A percentile compares a stretch with the other conserved stretches of the same genome.
These are phyloP conservation scores for Linaria vulgaris DNA, from an alignment of 257 asterid species.

Conservation along the genomic window DNA sequence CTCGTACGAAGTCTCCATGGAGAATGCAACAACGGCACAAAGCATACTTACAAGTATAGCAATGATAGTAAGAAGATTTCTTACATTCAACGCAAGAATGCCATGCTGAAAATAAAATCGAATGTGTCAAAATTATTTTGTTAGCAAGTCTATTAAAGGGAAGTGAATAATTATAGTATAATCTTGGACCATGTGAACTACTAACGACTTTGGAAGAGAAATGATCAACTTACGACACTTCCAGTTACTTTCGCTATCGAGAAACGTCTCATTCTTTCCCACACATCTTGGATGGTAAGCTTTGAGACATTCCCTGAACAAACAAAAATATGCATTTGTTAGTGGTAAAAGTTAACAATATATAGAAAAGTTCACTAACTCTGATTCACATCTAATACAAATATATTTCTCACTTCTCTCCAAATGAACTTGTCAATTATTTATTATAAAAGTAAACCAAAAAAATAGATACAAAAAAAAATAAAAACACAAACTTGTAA, in stretches of 20 bases:
- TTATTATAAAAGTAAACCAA: background rate
- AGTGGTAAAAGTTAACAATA: conserved; percentile 14
- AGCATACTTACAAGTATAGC: conserved; percentile 68
- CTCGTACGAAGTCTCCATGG: conserved; percentile 31
- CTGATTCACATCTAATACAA: background rate
- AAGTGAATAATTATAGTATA: too few species aligned
- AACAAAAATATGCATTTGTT: conserved; percentile 8
- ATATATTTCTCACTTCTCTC: background rate
- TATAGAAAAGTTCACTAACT: background rate
- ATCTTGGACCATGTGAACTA: conserved; percentile 18
- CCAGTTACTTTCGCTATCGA: conserved; percentile 43
- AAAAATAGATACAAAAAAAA: too few species aligned
- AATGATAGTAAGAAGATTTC: conserved; percentile 40
- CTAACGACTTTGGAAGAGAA: background rate
- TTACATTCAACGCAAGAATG: conserved; percentile 59
- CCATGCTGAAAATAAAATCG: conserved; percentile 57
- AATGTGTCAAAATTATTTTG: background rate
- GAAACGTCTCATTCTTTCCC: conserved; percentile 46
- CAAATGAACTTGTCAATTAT: background rate
- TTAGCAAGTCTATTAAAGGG: conserved; percentile 3
- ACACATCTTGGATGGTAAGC: conserved; percentile 72
- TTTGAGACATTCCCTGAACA: conserved; percentile 81
- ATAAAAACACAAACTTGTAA: conserved; percentile 49
- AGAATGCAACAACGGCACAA: conserved; percentile 57
- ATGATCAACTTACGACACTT: conserved; percentile 60